Evolutionary conservation across 768 basidiomycete species (phyloP).

Genomic region (Gautieria morchelliformis): DNA sequence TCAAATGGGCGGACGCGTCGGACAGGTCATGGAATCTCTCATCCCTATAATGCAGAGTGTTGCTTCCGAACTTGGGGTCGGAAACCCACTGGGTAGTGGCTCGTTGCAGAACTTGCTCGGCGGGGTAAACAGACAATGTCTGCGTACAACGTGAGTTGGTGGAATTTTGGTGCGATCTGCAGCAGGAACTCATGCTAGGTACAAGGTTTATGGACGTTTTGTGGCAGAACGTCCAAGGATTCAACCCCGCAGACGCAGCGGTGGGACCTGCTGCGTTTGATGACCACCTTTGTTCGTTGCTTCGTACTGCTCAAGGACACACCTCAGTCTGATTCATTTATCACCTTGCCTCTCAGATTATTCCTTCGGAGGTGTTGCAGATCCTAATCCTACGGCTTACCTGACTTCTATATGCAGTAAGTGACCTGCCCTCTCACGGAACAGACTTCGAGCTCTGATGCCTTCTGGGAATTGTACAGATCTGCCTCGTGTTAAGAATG

Average conservation of each 20-base stretch:
- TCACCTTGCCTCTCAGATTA: background rate
- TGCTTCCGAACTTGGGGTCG: constrained; percentile 16
- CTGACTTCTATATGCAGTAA: constrained; percentile 60
- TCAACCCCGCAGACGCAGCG: constrained; percentile 62
- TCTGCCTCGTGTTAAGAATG: constrained; percentile 42
- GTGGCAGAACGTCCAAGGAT: constrained; percentile 62
- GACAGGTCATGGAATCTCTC: background rate
- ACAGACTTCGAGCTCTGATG: background rate
- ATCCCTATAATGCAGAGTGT: constrained; percentile 15
- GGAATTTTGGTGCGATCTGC: background rate
- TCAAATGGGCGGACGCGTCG: constrained; percentile 1
- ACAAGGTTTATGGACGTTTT: constrained; percentile 71
- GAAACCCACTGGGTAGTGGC: constrained; percentile 15
- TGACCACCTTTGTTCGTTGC: constrained; percentile 60
- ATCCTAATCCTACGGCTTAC: constrained; percentile 54
- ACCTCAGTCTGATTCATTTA: background rate
- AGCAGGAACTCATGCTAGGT: too few species aligned
- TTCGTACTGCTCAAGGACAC: background rate
- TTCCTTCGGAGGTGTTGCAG: constrained; percentile 53
- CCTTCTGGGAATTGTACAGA: constrained; percentile 29
- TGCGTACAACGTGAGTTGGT: constrained; percentile 30
- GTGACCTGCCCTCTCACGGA: constrained; percentile 14
- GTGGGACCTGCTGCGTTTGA: constrained; percentile 69
- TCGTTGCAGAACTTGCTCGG: constrained; percentile 13
- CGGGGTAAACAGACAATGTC: constrained; percentile 14